phyloP scores from a whole-genome alignment of 179 eudicot genomes.

The Nepenthes alata region DNA sequence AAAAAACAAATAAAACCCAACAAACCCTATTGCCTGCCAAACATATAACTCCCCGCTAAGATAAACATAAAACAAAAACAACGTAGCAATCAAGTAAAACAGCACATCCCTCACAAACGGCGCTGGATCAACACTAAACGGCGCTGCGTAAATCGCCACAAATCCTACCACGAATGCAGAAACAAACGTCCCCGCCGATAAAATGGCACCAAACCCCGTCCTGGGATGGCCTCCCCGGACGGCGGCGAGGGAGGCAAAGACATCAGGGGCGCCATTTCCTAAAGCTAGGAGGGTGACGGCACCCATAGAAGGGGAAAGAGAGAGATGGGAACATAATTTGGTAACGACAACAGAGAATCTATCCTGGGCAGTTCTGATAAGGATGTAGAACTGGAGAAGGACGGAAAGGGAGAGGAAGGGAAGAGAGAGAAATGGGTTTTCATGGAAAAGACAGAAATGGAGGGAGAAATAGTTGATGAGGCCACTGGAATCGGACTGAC shows the following conservation, averaged over 20 bases:
- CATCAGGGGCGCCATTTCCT: slow-evolving; percentile 94
- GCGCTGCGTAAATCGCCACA: slow-evolving; percentile 74
- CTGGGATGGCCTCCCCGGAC: slow-evolving; percentile 42
- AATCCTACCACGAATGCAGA: slow-evolving; percentile 79
- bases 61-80: slow-evolving; percentile 73
- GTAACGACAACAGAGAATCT: slow-evolving; percentile 64
- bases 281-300: slow-evolving; percentile 83
- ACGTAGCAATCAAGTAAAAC: slow-evolving; percentile 64
- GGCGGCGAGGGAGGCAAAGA: slow-evolving; percentile 69
- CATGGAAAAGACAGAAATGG: slow-evolving; percentile 45
- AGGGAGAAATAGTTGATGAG: slow-evolving; percentile 47
- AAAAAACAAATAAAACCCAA: slow-evolving; percentile 75
- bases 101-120: slow-evolving; percentile 71
- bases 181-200: slow-evolving; percentile 87
- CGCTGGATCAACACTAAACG: slow-evolving; percentile 58
- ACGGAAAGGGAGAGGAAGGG: slow-evolving; percentile 41
- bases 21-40: slow-evolving; percentile 97
- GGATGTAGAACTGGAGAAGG: slow-evolving; percentile 56
- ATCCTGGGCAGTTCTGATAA: slow-evolving; percentile 59
- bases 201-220: slow-evolving; percentile 72
- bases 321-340: slow-evolving; percentile 37
- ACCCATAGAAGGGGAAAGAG: slow-evolving; percentile 65
- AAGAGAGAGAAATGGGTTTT: slow-evolving; percentile 29
- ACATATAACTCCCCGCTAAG: slow-evolving; percentile 78
- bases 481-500: slow-evolving; percentile 24